phyloP scores from a whole-genome alignment of 805 yeast species.

The Komagataella ulmi region DNA sequence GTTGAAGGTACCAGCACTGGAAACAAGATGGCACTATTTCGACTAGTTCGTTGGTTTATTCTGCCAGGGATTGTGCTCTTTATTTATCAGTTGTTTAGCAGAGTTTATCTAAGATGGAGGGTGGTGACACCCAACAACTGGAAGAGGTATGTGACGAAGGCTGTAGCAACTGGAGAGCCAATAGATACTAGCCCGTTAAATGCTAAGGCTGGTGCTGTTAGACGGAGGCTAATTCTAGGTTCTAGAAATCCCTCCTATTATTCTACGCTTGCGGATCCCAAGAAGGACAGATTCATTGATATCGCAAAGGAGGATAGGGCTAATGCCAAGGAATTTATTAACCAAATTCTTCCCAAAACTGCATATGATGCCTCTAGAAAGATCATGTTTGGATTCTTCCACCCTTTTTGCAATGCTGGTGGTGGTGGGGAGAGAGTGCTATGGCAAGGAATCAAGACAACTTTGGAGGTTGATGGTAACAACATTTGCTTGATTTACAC shows the following conservation, averaged over 20 bases:
- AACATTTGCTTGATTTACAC: conserved; percentile 57
- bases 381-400: conserved; percentile 73
- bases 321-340: neutral
- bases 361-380: conserved; percentile 24
- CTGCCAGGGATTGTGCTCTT: neutral
- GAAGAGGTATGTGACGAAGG: neutral
- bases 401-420: conserved; percentile 90
- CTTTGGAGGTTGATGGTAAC: conserved; percentile 32
- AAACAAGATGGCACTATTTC: neutral
- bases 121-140: neutral
- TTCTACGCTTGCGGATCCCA: conserved; percentile 13
- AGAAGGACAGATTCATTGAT: conserved; percentile 7
- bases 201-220: conserved; percentile 8
- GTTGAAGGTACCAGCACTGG: neutral
- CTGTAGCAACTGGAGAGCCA: neutral
- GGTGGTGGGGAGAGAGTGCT: conserved; percentile 98
- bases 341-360: conserved; percentile 15
- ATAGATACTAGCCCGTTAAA: neutral
- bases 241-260: conserved; percentile 16
- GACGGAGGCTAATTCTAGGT: conserved; percentile 19
- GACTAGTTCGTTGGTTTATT: neutral
- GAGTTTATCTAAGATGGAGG: neutral
- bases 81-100: neutral
- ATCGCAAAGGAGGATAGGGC: conserved; percentile 10
- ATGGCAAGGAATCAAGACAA: conserved; percentile 83